Conservation (phyloP, 2,329 filamentous ascomycete species). For the Paramyrothecium roridum region DNA sequence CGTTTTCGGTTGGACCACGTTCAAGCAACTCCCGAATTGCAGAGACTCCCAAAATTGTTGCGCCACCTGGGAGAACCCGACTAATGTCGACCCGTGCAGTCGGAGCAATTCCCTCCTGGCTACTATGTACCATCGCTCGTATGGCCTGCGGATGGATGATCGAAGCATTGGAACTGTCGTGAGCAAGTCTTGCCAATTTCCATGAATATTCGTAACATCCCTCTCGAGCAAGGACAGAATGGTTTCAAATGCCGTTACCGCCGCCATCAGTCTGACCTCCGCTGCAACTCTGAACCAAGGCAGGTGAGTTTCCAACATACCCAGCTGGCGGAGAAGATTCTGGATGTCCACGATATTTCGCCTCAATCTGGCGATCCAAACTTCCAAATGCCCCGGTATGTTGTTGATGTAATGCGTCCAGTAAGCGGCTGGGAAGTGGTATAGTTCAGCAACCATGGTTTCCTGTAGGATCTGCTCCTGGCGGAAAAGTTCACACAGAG, state of each 20-base stretch:
- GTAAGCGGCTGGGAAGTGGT: conserved; percentile 8
- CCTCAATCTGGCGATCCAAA: conserved; percentile 2
- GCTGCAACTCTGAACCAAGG: conserved; percentile 8
- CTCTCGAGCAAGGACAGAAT: conserved; percentile 9
- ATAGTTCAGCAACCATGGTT: conserved; percentile 17
- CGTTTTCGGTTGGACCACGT: too few species aligned
- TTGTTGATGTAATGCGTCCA: conserved; percentile 10
- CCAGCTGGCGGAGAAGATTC: background rate
- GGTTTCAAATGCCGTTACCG: conserved; percentile 6
- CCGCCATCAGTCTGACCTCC: conserved; percentile 7
- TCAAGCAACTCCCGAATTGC: too few species aligned
- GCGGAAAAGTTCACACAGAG: conserved; percentile 5
- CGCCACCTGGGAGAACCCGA: too few species aligned
- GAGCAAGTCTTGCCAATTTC: conserved; percentile 16
- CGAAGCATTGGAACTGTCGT: conserved; percentile 18
- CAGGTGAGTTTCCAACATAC: background rate
- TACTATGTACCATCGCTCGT: conserved; percentile 14
- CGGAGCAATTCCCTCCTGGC: conserved; percentile 17
- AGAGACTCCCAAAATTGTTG: too few species aligned
- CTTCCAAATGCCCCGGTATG: conserved; percentile 1
- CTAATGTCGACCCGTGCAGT: conserved; percentile 1
- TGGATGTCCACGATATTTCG: background rate
- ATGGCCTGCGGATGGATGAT: conserved; percentile 11
- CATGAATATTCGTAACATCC: conserved; percentile 2
- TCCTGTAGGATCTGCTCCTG: conserved; percentile 14